These are phyloP conservation scores for Rhododendron mucronatum DNA, from an alignment of 148 eudicot genomes.

Conservation along the genomic window DNA sequence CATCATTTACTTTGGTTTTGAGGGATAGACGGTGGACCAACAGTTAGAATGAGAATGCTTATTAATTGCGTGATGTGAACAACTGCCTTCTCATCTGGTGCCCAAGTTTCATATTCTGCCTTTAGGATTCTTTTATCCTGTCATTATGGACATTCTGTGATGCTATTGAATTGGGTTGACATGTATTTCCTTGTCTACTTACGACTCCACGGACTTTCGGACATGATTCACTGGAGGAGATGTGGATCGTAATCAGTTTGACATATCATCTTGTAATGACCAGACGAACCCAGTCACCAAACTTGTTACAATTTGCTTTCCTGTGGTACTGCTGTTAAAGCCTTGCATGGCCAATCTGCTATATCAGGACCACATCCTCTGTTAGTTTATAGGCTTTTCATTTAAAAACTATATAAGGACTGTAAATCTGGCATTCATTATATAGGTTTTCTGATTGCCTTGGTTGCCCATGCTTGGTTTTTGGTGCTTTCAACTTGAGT, in stretches of 20 bases:
- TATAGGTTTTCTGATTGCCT: neutral
- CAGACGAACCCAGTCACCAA: neutral
- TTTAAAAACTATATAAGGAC: neutral
- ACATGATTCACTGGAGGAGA: neutral
- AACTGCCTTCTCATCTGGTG: neutral
- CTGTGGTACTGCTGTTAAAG: neutral
- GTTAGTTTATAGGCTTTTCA: neutral
- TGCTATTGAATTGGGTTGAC: neutral
- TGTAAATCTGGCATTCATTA: neutral
- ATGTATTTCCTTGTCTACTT: neutral
- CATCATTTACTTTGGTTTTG: neutral
- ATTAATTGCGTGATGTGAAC: neutral
- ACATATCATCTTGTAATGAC: neutral
- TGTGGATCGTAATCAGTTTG: neutral
- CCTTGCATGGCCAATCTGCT: neutral
- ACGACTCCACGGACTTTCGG: neutral
- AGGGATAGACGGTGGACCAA: neutral
- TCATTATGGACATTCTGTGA: neutral
- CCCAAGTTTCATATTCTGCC: neutral
- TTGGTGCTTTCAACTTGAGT: neutral
- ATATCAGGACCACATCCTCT: neutral
- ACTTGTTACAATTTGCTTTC: neutral
- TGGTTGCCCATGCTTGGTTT: neutral
- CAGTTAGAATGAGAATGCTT: neutral
- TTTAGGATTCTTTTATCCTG: neutral